Percentiles rank a stretch among this genome's conserved stretches.
Evolutionary conservation across 2,329 filamentous ascomycete species (phyloP).

Genomic region (Anthostomella pinea): DNA sequence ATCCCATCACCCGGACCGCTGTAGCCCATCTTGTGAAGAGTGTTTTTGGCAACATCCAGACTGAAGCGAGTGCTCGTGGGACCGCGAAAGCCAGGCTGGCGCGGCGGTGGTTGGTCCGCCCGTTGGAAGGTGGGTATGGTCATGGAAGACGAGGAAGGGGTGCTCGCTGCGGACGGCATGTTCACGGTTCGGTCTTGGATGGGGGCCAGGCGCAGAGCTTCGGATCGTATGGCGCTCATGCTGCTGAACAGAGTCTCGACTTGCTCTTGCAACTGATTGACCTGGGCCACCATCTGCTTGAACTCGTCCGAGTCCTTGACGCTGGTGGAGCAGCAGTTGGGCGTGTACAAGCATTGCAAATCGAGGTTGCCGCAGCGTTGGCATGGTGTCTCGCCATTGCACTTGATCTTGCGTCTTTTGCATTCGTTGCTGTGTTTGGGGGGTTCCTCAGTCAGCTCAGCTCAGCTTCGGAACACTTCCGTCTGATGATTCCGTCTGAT

Average conservation of each 20-base stretch:
- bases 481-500: too few species aligned
- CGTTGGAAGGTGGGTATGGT: constrained; percentile 40
- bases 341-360: constrained; percentile 62
- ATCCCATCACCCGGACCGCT: constrained; percentile 59
- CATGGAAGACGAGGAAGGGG: constrained; percentile 43
- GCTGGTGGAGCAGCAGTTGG: constrained; percentile 68
- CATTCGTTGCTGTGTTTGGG: constrained; percentile 60
- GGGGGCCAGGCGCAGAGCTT: constrained; percentile 44
- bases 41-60: constrained; percentile 81
- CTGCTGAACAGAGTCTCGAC: constrained; percentile 73
- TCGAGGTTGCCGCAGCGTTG: constrained; percentile 67
- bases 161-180: constrained; percentile 36
- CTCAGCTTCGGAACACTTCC: too few species aligned
- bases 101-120: constrained; percentile 47
- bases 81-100: constrained; percentile 70
- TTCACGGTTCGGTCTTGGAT: constrained; percentile 41
- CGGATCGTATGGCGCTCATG: constrained; percentile 64
- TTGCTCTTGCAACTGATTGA: constrained; percentile 76
- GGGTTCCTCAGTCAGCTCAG: too few species aligned
- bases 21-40: constrained; percentile 87
- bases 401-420: constrained; percentile 73
- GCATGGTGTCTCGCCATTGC: constrained; percentile 67
- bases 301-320: constrained; percentile 95
- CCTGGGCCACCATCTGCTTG: constrained; percentile 72
- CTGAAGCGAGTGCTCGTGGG: constrained; percentile 84